Base-by-base conservation (phyloP, 768 basidiomycete genomes). In the Trametes cinnabarina region DNA sequence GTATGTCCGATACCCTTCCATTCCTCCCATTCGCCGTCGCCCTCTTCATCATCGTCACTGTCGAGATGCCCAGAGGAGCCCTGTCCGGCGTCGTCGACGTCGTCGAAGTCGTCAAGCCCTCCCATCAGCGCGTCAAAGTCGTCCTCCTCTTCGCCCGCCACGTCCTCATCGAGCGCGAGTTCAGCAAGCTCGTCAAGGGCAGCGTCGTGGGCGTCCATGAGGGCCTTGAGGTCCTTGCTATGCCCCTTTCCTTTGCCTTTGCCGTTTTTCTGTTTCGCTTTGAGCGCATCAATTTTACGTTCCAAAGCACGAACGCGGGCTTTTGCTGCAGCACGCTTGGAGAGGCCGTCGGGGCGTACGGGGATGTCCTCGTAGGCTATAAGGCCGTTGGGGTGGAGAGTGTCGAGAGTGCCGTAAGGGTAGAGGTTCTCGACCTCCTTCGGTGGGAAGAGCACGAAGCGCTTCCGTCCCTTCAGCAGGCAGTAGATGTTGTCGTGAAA, bases 401-500 rank as follows among this genome's bases (percentile, higher is more conserved):
- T 50, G 32, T 64, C 62, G 12, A 72, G 61, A 11, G 55, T 62
- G 30, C 68, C 68, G 47, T 69, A 54, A 2, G 69, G 66, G 23
- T 68, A 66, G 10, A 72, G 65, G 42, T 70, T 32, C 23, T 58
- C 19, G 17, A 63, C 23, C 39, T 67, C 66, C 3, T 59, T 43
- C 3, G 70, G 70, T 2, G 70, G 69, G 51, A 62, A 72, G 39
- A 72, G 64, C 34, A 72, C 68, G 61, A 72, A 72, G 26, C 70
- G 69, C 48, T 72, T 72, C n/a, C 55, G 48, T 14, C 70, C 70
- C 11, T 60, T 58, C 23, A 72, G 56, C 11, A 72, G 64, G 51
- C 65, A 65, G 60, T 72, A 72, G 20, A 72, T 65, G 53, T 72
- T 72, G 63, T 72, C 70, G 52, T 72, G 70, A 42, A 69, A 69